Evolutionary conservation across 306 rosid genomes (phyloP), one percentile per base, ranked within the genome.

Genomic region (Gastrolobium bilobum): DNA sequence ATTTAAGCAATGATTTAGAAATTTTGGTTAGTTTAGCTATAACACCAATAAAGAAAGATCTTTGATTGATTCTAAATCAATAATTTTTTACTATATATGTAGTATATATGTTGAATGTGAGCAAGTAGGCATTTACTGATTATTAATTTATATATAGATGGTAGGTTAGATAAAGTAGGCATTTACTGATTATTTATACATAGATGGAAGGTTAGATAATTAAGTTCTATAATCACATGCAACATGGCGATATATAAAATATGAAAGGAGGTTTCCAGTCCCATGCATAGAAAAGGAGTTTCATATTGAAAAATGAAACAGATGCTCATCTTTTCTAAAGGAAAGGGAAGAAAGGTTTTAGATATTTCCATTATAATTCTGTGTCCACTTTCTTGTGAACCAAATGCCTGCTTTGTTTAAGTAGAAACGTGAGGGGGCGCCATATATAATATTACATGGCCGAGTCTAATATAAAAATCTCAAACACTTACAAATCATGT

Each of bases 371-470:
- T 74, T 51, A 73, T 63, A 63, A 44, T 71, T 82, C 47, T 57
- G 50, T 83, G 88, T 60, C 78, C 83, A 73, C 71, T 59, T 77
- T 52, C 63, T 34, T 80, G 50, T 61, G 65, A 72, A 59, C 35
- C 68, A 57, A 50, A 71, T 69, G 65, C 66, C 51, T 69, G 4
- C 33, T 47, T 78, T 70, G 79, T 59, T 73, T 42, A 57, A 66
- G 82, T 43, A 76, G 76, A 71, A 71, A 72, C 60, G 46, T 69
- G 86, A 78, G 83, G 80, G 83, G 87, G 88, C 86, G 40, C 47
- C 71, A 68, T 11, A 58, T 39, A 77, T 39, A 67, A 74, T 57
- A 56, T 71, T 77, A 78, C 62, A 73, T 71, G 71, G 29, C 37
- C 37, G 43, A 47, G 34, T 10, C 68, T n/a, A 51, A 43, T 60